Base-by-base conservation (phyloP, 1,284 basidiomycete genomes). In the Hemileia vastatrix region DNA sequence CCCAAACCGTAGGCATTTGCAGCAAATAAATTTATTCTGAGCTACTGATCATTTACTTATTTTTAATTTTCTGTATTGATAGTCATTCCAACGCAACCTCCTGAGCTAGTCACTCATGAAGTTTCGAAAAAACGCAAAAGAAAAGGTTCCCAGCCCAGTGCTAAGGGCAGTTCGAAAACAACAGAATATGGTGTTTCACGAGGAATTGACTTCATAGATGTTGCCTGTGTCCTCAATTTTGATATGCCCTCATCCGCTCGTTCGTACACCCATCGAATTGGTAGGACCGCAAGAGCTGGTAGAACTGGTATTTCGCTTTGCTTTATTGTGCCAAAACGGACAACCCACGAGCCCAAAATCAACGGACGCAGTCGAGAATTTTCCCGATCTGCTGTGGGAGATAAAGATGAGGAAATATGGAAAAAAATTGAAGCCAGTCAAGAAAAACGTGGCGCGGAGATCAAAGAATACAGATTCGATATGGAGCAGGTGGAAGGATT, bases 141-240 rank as follows among this genome's bases (percentile, higher is more conserved):
- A 51, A 66, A 75, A 65, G 61, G 55, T n/a, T 43, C 33, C n/a
- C 1, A 27, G 24, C 15, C 50, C 32, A 33, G 15, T 43, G 18
- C 49, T 51, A 50, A 64, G 13, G 48, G 36, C 55, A 40, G 45
- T 23, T 54, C 57, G 9, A 66, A 59, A 40, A 63, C 23, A 72
- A 84, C 82, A 59, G 90, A 95, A 74, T 97, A 93, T 72, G 92
- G 94, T 47, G 89, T 97, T 56, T 92, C 91, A 1, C 88, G 95
- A 48, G 95, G 95, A 1, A 86, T 98, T 67, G 95, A 99, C 78
- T 99, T 99, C 76, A 82, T 97, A 70, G 88, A 95, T 70, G 95
- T 98, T 50, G 86, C 93, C 1, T 97, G 93, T 71, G 95, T 99
- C 6, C 83, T 99, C 78, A 99, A 98, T 79, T 99, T 98, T 77